Evolutionary conservation across 306 rosid genomes (phyloP), one percentile per base, ranked within the genome.

Genomic region (Trifolium fragiferum): DNA sequence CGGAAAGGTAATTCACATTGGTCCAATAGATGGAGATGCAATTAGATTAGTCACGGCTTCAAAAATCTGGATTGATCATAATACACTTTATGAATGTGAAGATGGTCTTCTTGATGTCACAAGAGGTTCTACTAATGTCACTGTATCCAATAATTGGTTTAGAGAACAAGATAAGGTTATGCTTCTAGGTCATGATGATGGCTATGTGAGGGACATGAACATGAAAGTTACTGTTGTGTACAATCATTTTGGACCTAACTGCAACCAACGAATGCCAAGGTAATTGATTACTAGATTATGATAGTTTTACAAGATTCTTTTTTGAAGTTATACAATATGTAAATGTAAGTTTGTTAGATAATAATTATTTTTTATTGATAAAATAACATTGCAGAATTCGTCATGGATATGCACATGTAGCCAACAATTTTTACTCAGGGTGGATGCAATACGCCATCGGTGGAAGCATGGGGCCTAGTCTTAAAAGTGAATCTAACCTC

Each of bases 401-500:
- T 0, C 41, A 66, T 72, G 53, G 53, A 14, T 47, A 47, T 47
- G 53, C 53, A 47, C 53, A 47, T 47, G 53, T 47, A 47, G 53
- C 78, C 46, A 85, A 85, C 50, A 82, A 85, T 71, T 57, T 85
- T 10, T 85, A 82, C 20, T 40, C 0, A 2, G 84, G 84, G 15
- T 83, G 84, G 82, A 2, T 80, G 20, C 84, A 83, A 72, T 83
- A 83, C 33, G 84, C 84, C 10, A 79, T 83, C 7, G 81, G 86
- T n/a, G 79, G 82, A 77, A 83, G 83, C 68, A 78, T 63, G 83
- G 61, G 13, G 12, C 86, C 81, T 19, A 78, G 81, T 40, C 82
- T 78, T 15, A 84, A 84, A 70, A 84, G 88, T 37, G 79, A 84
- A 75, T 51, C 84, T 63, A 84, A 85, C 59, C 80, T 82, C 12